These are phyloP conservation scores for Pneumocystis sp. DNA, from an alignment of 1,139 yeast genomes.

Conservation along the genomic window DNA sequence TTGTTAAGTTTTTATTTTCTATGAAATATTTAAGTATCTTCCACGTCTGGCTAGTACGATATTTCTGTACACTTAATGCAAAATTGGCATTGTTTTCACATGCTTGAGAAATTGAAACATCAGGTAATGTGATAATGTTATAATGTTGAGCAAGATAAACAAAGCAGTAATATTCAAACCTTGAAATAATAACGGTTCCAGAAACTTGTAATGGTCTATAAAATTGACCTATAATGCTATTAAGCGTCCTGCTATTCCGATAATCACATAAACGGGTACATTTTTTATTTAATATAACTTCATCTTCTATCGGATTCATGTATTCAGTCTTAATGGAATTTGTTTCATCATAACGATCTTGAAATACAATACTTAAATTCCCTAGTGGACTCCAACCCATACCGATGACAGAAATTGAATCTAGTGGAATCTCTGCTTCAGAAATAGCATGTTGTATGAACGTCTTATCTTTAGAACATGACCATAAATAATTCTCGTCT, in stretches of 20 bases:
- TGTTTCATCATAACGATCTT: background rate
- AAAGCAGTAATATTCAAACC: background rate
- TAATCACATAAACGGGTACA: background rate
- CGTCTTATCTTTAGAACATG: slow-evolving; percentile 39
- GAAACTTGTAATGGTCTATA: background rate
- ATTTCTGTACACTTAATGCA: slow-evolving; percentile 39
- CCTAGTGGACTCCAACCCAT: slow-evolving; percentile 40
- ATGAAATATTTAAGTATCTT: slow-evolving; percentile 28
- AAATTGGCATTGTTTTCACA: slow-evolving; percentile 46
- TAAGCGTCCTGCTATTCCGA: background rate
- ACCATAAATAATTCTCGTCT: slow-evolving; percentile 36
- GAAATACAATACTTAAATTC: background rate
- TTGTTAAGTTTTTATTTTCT: background rate
- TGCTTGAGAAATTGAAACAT: slow-evolving; percentile 31
- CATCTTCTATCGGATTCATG: background rate
- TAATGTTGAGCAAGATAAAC: slow-evolving; percentile 10
- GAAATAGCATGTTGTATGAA: slow-evolving; percentile 44
- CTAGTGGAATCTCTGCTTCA: slow-evolving; percentile 36
- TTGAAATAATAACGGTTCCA: slow-evolving; percentile 2
- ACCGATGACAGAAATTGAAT: slow-evolving; percentile 39
- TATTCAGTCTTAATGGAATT: background rate
- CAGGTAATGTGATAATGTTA: slow-evolving; percentile 28
- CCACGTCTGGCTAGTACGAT: slow-evolving; percentile 59
- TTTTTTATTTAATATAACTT: background rate
- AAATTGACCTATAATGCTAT: background rate